A percentile compares a stretch with the other conserved stretches of the same genome.
These are phyloP conservation scores for Cadophora sp. DNA, from an alignment of 2,329 filamentous ascomycete species.

Conservation along the genomic window DNA sequence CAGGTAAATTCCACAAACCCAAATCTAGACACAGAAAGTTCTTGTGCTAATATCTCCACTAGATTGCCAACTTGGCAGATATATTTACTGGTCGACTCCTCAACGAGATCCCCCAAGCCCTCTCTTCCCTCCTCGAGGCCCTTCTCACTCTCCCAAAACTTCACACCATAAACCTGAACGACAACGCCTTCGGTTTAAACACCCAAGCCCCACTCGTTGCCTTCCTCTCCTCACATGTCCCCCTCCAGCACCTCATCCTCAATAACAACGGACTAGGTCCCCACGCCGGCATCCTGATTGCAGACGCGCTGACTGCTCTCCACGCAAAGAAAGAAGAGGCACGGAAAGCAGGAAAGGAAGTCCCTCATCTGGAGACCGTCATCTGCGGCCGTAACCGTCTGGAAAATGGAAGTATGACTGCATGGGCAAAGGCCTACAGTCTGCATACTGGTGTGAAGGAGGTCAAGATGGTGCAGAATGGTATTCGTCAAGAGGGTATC, in stretches of 20 bases:
- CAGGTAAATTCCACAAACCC: conserved; percentile 58
- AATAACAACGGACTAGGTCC: conserved; percentile 99
- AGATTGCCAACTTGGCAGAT: conserved; percentile 89
- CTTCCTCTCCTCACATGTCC: conserved; percentile 87
- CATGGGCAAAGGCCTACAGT: conserved; percentile 88
- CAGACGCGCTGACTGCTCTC: conserved; percentile 83
- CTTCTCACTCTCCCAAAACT: conserved; percentile 86
- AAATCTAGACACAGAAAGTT: not conserved
- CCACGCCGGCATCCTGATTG: conserved; percentile 86
- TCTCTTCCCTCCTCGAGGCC: conserved; percentile 83
- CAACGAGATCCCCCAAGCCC: conserved; percentile 89
- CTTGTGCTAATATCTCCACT: conserved; percentile 16
- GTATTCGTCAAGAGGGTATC: conserved; percentile 93
- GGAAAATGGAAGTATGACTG: conserved; percentile 94
- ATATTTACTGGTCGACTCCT: conserved; percentile 96
- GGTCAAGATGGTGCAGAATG: conserved; percentile 98
- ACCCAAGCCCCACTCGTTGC: conserved; percentile 91
- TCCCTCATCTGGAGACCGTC: conserved; percentile 91
- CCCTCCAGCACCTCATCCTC: conserved; percentile 91
- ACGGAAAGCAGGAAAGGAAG: conserved; percentile 71
- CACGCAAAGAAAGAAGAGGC: conserved; percentile 84
- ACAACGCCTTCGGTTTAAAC: conserved; percentile 97
- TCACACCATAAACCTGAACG: conserved; percentile 92
- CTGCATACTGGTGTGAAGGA: conserved; percentile 82
- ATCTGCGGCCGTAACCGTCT: conserved; percentile 95